phyloP scores from a whole-genome alignment of 768 basidiomycete species.

The Mycena indigotica region DNA sequence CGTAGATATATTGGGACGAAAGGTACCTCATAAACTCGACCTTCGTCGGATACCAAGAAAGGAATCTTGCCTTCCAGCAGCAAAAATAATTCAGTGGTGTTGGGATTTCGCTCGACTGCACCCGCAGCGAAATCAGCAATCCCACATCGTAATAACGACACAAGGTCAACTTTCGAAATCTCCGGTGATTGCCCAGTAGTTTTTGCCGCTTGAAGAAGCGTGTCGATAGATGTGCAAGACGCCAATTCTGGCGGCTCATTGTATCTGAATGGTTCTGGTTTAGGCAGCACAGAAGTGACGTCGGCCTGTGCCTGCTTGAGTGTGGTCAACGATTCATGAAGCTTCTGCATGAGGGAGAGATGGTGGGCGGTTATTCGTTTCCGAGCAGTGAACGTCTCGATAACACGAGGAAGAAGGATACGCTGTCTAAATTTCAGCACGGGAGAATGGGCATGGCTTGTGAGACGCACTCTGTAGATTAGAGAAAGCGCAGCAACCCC shows the following conservation, averaged over 20 bases:
- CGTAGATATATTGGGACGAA: not conserved
- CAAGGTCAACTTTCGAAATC: constrained; percentile 42
- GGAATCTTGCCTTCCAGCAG: constrained; percentile 59
- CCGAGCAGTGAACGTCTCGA: constrained; percentile 60
- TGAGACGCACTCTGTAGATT: constrained; percentile 62
- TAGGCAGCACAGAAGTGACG: constrained; percentile 59
- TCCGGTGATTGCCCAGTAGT: constrained; percentile 32
- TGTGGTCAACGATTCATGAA: constrained; percentile 57
- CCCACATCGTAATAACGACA: constrained; percentile 66
- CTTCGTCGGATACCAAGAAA: constrained; percentile 58
- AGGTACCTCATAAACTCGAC: constrained; percentile 56
- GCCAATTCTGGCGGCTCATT: constrained; percentile 50
- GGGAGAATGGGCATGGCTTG: not conserved
- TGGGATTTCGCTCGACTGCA: constrained; percentile 42
- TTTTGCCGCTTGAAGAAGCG: constrained; percentile 34
- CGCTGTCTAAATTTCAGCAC: constrained; percentile 43
- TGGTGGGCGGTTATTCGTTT: constrained; percentile 64
- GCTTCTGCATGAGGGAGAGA: constrained; percentile 50
- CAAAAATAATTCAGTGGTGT: constrained; percentile 61
- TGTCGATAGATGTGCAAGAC: constrained; percentile 48
- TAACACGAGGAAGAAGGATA: constrained; percentile 67
- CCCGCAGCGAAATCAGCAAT: constrained; percentile 50
- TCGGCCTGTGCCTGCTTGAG: constrained; percentile 59
- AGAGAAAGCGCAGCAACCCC: constrained; percentile 60
- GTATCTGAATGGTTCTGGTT: constrained; percentile 47